Percentiles rank a stretch among this genome's conserved stretches.
Conservation (phyloP, 257 asterid genomes). For the Craterostigma plantagineum region DNA sequence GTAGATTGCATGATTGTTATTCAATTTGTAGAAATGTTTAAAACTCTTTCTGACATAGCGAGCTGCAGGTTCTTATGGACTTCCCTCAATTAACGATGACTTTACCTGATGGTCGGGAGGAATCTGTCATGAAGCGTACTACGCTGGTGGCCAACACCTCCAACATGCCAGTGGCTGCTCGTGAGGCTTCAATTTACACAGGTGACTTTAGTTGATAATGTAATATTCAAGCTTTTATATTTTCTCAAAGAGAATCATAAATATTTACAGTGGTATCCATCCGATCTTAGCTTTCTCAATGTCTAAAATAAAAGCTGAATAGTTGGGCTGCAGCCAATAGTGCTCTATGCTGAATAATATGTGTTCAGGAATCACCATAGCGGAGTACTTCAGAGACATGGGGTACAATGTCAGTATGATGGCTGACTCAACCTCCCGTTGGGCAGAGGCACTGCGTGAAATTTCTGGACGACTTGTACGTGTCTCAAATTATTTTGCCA, state of each 20-base stretch:
- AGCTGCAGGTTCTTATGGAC: slow-evolving; percentile 92
- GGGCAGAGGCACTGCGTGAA: slow-evolving; percentile 99
- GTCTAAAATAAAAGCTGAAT: too few relatives aligned
- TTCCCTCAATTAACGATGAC: slow-evolving; percentile 99
- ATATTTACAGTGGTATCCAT: too few relatives aligned
- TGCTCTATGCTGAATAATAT: slow-evolving; percentile 11
- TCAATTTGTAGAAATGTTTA: slow-evolving; percentile 4
- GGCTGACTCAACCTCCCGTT: slow-evolving; percentile 98
- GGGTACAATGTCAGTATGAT: slow-evolving; percentile 99
- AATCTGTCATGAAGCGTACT: slow-evolving; percentile 98
- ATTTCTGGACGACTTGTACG: slow-evolving; percentile 97
- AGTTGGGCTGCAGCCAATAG: too few relatives aligned
- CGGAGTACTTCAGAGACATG: slow-evolving; percentile 98
- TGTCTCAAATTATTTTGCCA: slow-evolving; percentile 5
- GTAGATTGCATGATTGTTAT: slow-evolving; percentile 12
- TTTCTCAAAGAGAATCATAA: too few relatives aligned
- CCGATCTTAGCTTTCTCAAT: too few relatives aligned
- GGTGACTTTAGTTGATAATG: too few relatives aligned
- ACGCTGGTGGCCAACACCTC: slow-evolving; percentile 98
- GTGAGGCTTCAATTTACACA: too few relatives aligned
- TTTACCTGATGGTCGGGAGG: slow-evolving; percentile 98
- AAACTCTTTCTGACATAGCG: slow-evolving; percentile 11
- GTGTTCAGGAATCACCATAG: slow-evolving; percentile 76
- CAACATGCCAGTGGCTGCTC: slow-evolving; percentile 94
- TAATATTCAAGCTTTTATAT: too few relatives aligned